phyloP scores from a whole-genome alignment of 1,284 basidiomycete genomes.

The Sanghuangporus weigelae region DNA sequence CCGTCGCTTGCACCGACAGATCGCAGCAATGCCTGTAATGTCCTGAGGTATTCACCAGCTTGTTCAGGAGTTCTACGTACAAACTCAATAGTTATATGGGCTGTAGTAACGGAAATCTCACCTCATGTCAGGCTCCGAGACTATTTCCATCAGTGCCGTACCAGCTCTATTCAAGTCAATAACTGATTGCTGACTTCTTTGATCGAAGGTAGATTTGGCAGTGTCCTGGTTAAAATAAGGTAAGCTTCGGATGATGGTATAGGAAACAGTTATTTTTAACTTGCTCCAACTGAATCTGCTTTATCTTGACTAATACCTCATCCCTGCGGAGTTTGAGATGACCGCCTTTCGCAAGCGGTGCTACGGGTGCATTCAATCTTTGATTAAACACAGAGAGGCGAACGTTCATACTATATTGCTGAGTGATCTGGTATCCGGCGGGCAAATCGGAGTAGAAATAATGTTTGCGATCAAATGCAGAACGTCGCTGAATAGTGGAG shows the following conservation, averaged over 20 bases:
- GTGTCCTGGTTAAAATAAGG: slow-evolving; percentile 66
- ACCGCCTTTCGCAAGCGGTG: slow-evolving; percentile 78
- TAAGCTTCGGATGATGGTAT: neutral
- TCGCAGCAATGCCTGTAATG: slow-evolving; percentile 79
- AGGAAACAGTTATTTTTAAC: slow-evolving; percentile 35
- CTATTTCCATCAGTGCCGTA: slow-evolving; percentile 90
- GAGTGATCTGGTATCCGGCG: slow-evolving; percentile 94
- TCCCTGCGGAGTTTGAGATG: slow-evolving; percentile 44
- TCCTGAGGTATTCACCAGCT: slow-evolving; percentile 84
- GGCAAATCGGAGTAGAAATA: slow-evolving; percentile 98
- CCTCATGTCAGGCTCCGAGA: slow-evolving; percentile 91
- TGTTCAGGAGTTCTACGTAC: slow-evolving; percentile 76
- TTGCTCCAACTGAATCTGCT: slow-evolving; percentile 96
- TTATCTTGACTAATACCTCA: slow-evolving; percentile 64
- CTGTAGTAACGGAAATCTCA: slow-evolving; percentile 28
- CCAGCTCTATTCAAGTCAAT: slow-evolving; percentile 94
- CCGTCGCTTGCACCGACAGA: slow-evolving; percentile 87
- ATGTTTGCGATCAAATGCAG: slow-evolving; percentile 93
- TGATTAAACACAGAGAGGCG: neutral
- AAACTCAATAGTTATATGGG: neutral
- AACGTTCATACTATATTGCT: slow-evolving; percentile 75
- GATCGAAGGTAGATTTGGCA: slow-evolving; percentile 79
- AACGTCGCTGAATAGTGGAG: slow-evolving; percentile 66
- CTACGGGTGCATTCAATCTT: slow-evolving; percentile 32
- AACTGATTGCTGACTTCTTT: slow-evolving; percentile 48